Percentiles rank a stretch among this genome's conserved stretches.
Conservation (phyloP, 1,284 basidiomycete genomes). For the Cutaneotrichosporon mucoides region DNA sequence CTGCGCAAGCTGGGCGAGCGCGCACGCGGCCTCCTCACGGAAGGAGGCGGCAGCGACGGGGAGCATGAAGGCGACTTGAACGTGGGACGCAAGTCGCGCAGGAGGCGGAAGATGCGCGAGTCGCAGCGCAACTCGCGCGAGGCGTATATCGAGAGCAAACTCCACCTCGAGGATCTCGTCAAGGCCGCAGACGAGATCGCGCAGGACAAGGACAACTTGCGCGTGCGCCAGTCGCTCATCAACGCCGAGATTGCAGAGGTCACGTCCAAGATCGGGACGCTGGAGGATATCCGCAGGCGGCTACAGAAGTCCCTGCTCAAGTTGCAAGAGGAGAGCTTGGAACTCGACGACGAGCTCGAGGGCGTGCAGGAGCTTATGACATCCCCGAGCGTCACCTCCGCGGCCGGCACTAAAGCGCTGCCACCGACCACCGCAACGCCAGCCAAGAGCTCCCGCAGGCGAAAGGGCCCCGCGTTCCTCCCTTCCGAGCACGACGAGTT, state of each 20-base stretch:
- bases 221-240: conserved; percentile 76
- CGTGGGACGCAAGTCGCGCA: conserved; percentile 52
- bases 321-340: conserved; percentile 90
- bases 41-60: conserved; percentile 12
- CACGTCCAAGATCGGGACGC: conserved; percentile 75
- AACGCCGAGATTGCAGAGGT: conserved; percentile 82
- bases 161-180: conserved; percentile 75
- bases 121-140: conserved; percentile 64
- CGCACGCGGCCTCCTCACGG: conserved; percentile 64
- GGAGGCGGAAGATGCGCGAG: conserved; percentile 59
- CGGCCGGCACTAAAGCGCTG: conserved; percentile 39
- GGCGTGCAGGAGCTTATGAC: conserved; percentile 79
- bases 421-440: conserved; percentile 21
- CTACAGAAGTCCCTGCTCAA: conserved; percentile 79
- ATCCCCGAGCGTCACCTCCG: conserved; percentile 50
- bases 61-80: conserved; percentile 14
- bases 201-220: conserved; percentile 81
- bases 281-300: conserved; percentile 74
- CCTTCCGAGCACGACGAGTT: conserved; percentile 97
- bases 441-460: conserved; percentile 31
- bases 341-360: conserved; percentile 88
- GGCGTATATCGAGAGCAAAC: conserved; percentile 59
- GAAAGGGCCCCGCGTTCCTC: conserved; percentile 80
- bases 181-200: conserved; percentile 78
- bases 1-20: conserved; percentile 71